Conservation (phyloP, 139 green algal genomes). For the Astrephomene gubernaculifera region DNA sequence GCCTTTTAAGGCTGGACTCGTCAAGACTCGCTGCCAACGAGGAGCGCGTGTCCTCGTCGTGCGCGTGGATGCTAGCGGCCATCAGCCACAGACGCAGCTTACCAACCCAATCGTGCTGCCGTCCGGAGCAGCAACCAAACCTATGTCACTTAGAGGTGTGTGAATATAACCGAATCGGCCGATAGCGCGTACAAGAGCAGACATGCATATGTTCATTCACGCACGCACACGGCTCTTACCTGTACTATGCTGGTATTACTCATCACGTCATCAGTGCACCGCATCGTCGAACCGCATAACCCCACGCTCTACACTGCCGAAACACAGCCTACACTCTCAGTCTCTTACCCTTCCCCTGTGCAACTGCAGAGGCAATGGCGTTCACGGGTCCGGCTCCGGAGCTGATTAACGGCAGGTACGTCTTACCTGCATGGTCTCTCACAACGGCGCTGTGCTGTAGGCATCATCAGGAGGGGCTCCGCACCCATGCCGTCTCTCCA, state of each 20-base stretch:
- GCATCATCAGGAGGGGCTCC: too few species aligned
- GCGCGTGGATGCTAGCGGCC: background rate
- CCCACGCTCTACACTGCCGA: background rate
- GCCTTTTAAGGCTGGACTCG: background rate
- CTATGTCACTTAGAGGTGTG: background rate
- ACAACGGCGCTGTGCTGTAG: background rate
- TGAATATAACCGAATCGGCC: background rate
- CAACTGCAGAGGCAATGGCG: background rate
- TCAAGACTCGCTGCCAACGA: background rate
- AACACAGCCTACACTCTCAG: too few species aligned
- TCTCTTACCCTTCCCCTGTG: too few species aligned
- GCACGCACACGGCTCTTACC: too few species aligned
- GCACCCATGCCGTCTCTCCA: too few species aligned
- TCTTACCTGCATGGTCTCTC: background rate
- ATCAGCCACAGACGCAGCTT: background rate
- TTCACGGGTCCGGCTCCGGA: constrained; percentile 3
- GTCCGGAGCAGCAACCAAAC: background rate
- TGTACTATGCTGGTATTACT: too few species aligned
- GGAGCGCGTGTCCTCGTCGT: background rate
- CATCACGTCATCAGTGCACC: too few species aligned
- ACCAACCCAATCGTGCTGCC: background rate
- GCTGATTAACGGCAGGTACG: constrained; percentile 30
- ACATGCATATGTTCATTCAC: too few species aligned
- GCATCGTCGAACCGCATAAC: too few species aligned
- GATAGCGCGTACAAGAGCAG: too few species aligned